Conservation (phyloP, 306 rosid species). For the Malus asiatica region DNA sequence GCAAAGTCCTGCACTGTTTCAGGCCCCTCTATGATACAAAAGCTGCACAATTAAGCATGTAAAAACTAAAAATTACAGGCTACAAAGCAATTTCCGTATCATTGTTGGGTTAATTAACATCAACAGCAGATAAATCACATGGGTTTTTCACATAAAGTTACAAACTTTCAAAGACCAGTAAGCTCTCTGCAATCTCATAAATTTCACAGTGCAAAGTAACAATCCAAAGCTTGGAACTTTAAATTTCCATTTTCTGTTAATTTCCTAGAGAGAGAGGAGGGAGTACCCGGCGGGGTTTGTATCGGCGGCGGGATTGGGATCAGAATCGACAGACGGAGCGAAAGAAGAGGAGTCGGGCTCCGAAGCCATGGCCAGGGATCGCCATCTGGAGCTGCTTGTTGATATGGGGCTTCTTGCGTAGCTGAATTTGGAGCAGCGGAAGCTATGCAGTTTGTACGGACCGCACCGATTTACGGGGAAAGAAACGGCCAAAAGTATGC, state of each 20-base stretch:
- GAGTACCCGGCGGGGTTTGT: conserved; percentile 51
- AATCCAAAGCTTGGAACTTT: too few relatives aligned
- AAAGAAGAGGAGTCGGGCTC: conserved; percentile 49
- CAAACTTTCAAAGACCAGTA: background rate
- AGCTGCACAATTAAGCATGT: conserved; percentile 30
- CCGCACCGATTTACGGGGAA: conserved; percentile 19
- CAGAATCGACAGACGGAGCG: conserved; percentile 55
- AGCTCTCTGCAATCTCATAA: background rate
- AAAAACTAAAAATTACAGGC: background rate
- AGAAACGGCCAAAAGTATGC: conserved; percentile 32
- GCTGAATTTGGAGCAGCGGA: conserved; percentile 1
- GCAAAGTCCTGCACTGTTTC: conserved; percentile 83
- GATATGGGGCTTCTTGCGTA: conserved; percentile 6
- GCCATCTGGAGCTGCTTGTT: conserved; percentile 19
- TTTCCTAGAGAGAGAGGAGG: background rate
- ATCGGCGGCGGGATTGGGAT: conserved; percentile 28
- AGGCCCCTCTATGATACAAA: conserved; percentile 96
- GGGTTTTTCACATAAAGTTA: too few relatives aligned
- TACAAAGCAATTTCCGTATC: background rate
- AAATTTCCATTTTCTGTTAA: background rate
- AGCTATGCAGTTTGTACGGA: conserved; percentile 7
- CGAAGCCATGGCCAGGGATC: conserved; percentile 20
- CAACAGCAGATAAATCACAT: background rate
- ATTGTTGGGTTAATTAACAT: background rate
- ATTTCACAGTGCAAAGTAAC: too few relatives aligned